Evolutionary conservation across 441 rosid genomes (phyloP).

Genomic region (Kokia cookei): DNA sequence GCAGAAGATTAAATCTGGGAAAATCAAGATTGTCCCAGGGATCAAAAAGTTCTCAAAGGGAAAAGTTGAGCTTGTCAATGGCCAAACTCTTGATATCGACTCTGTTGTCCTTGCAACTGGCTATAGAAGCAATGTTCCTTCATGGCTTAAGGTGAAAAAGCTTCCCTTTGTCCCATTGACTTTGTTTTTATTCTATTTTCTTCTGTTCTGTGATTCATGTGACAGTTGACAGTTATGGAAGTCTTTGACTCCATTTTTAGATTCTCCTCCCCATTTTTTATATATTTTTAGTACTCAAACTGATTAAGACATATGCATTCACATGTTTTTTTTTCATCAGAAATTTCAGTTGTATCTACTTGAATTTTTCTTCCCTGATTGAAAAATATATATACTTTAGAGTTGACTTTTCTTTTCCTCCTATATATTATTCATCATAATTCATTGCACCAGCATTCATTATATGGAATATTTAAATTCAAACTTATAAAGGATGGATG

Average conservation of each 20-base stretch:
- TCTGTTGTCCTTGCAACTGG: conserved; percentile 81
- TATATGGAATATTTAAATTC: too few species aligned
- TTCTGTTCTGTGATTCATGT: conserved; percentile 9
- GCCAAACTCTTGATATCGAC: conserved; percentile 51
- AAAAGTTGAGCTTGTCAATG: conserved; percentile 58
- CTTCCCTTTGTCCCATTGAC: neutral
- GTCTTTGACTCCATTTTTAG: conserved; percentile 10
- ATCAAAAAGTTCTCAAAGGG: conserved; percentile 45
- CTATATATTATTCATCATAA: too few species aligned
- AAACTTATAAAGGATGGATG: neutral
- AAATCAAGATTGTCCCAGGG: conserved; percentile 58
- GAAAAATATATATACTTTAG: too few species aligned
- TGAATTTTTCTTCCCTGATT: too few species aligned
- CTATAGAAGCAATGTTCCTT: conserved; percentile 84
- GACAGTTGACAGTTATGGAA: conserved; percentile 25
- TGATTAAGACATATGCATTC: conserved; percentile 8
- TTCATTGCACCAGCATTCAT: too few species aligned
- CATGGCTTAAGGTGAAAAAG: conserved; percentile 67
- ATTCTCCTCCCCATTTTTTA: conserved; percentile 2
- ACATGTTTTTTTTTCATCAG: conserved; percentile 3
- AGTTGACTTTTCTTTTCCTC: neutral
- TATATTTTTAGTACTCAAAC: neutral
- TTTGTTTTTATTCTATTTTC: neutral
- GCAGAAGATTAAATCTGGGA: conserved; percentile 50
- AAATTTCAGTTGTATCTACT: conserved; percentile 10